phyloP scores from a whole-genome alignment of 2,329 filamentous ascomycete genomes.

The Malbranchea zuffiana region DNA sequence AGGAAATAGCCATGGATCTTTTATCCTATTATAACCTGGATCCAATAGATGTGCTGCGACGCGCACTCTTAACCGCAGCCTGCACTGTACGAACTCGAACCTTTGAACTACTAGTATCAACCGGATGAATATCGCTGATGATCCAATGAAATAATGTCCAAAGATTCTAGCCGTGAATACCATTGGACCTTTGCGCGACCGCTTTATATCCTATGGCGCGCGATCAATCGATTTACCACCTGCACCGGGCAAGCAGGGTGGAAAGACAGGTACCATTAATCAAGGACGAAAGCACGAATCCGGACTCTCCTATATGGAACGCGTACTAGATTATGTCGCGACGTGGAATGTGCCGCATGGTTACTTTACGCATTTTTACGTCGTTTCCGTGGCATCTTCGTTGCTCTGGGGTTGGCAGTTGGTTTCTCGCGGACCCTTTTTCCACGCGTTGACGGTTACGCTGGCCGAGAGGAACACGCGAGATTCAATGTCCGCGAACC shows the following conservation, averaged over 20 bases:
- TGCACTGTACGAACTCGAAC: too few relatives aligned
- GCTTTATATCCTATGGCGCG: constrained; percentile 52
- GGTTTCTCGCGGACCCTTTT: constrained; percentile 41
- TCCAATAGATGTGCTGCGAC: too few relatives aligned
- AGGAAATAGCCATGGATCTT: too few relatives aligned
- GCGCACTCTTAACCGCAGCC: too few relatives aligned
- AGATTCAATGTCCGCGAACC: constrained; percentile 47
- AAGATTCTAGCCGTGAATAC: constrained; percentile 42
- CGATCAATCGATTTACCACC: constrained; percentile 31
- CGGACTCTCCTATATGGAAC: constrained; percentile 9
- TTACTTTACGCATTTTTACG: constrained; percentile 86
- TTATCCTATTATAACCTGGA: too few relatives aligned
- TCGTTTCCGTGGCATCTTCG: constrained; percentile 57
- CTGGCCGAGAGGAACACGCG: constrained; percentile 26
- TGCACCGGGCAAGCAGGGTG: constrained; percentile 10
- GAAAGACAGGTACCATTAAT: background rate
- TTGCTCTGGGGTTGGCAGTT: constrained; percentile 64
- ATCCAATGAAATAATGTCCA: background rate
- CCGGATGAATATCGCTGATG: too few relatives aligned
- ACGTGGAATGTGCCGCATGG: constrained; percentile 63
- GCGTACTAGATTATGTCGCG: constrained; percentile 41
- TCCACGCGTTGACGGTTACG: constrained; percentile 40
- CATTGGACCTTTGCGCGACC: constrained; percentile 41
- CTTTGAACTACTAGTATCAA: too few relatives aligned
- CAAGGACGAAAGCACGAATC: background rate